Evolutionary conservation across 2,329 filamentous ascomycete genomes (phyloP).

Genomic region (Aspergillus candidus): DNA sequence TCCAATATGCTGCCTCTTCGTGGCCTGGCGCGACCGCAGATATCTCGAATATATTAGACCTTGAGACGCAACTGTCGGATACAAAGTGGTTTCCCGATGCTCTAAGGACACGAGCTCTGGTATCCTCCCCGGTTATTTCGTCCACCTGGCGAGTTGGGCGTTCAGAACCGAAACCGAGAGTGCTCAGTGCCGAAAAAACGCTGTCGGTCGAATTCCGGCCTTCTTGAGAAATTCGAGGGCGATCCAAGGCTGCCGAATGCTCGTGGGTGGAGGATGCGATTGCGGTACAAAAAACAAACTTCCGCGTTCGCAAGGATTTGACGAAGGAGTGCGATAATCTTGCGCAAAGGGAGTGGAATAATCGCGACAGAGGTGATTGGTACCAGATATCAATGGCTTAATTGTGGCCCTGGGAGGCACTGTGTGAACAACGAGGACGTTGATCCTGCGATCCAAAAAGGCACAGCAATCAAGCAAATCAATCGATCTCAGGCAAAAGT

Average conservation of each 20-base stretch:
- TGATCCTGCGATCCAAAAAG: constrained; percentile 14
- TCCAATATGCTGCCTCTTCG: no score
- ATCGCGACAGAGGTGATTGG: constrained; percentile 7
- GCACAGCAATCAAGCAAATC: constrained; percentile 1
- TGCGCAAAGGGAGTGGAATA: constrained; percentile 6
- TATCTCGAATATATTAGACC: no score
- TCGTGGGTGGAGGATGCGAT: constrained; percentile 12
- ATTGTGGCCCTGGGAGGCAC: constrained; percentile 10
- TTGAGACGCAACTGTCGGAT: no score
- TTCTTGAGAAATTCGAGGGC: constrained; percentile 11
- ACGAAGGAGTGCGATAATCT: not conserved
- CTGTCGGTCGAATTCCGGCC: constrained; percentile 2
- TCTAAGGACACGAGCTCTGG: no score
- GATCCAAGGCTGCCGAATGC: constrained; percentile 15
- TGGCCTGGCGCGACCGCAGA: no score
- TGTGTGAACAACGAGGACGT: constrained; percentile 11
- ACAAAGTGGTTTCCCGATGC: no score
- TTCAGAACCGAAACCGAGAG: not conserved
- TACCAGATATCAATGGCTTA: constrained; percentile 13
- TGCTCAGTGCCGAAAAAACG: not conserved
- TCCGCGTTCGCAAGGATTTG: constrained; percentile 5
- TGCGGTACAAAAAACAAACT: constrained; percentile 8
- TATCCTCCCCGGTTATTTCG: no score
- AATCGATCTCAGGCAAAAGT: constrained; percentile 19
- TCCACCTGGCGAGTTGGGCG: not conserved